phyloP scores from a whole-genome alignment of 306 rosid species.

The Chamaecrista fasciculata region DNA sequence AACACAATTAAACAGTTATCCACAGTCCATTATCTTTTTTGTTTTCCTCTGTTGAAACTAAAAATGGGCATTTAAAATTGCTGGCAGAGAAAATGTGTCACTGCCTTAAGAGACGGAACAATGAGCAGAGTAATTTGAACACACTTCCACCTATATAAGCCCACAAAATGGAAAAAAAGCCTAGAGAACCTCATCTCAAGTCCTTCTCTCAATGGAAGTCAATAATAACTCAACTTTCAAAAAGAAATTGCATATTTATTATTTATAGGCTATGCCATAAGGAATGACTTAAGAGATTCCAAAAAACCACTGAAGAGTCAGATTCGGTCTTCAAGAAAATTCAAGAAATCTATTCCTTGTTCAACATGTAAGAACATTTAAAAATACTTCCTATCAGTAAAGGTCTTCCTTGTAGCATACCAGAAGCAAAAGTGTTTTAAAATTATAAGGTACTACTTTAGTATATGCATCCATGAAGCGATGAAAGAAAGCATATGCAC shows the following conservation, averaged over 20 bases:
- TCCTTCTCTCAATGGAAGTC: background rate
- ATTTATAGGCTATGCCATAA: background rate
- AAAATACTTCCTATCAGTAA: background rate
- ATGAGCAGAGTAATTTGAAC: background rate
- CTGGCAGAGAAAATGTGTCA: background rate
- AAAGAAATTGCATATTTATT: background rate
- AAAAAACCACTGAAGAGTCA: background rate
- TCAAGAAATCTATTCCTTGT: background rate
- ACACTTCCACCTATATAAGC: background rate
- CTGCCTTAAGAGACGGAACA: background rate
- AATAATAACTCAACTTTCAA: background rate
- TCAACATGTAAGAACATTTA: background rate
- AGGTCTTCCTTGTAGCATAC: background rate
- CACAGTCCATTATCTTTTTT: background rate
- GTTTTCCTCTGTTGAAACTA: background rate
- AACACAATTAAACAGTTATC: background rate
- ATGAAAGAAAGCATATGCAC: background rate
- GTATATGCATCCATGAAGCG: constrained; percentile 1
- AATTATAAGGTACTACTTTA: background rate
- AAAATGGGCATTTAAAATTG: background rate
- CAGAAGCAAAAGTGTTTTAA: background rate
- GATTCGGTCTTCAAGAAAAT: background rate
- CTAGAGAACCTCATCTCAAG: background rate
- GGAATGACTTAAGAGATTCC: background rate
- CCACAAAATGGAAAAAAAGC: background rate